phyloP scores from a whole-genome alignment of 176 grass and related monocot genomes.

The Triticum timopheevii region DNA sequence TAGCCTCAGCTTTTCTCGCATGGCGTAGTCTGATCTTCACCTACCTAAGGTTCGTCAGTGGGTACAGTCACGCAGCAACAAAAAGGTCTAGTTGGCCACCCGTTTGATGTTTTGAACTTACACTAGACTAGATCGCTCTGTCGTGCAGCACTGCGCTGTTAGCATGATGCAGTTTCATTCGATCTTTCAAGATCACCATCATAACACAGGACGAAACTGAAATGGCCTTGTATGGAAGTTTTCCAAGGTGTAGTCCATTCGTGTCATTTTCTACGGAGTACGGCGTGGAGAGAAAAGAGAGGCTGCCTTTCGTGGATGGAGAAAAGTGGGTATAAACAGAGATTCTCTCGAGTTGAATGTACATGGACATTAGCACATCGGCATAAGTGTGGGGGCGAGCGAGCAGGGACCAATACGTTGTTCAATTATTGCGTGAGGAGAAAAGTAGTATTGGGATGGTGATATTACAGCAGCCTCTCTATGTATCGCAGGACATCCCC shows the following conservation, averaged over 20 bases:
- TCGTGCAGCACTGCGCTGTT: not conserved
- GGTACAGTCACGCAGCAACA: constrained; percentile 35
- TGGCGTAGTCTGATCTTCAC: constrained; percentile 21
- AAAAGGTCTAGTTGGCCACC: not conserved
- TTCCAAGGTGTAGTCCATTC: not conserved
- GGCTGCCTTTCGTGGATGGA: constrained; percentile 5
- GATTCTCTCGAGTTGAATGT: constrained; percentile 30
- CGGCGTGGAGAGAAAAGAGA: not conserved
- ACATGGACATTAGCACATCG: constrained; percentile 10
- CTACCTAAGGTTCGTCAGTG: constrained; percentile 18
- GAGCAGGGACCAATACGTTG: constrained; percentile 36
- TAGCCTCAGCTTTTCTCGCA: constrained; percentile 21
- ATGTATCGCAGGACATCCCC: not conserved
- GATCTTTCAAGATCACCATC: constrained; percentile 32
- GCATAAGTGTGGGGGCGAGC: constrained; percentile 18
- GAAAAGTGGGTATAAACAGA: not conserved
- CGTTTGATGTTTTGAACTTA: not conserved
- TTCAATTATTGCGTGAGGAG: constrained; percentile 33
- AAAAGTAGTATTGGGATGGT: constrained; percentile 12
- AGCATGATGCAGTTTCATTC: not conserved
- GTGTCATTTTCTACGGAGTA: constrained; percentile 25
- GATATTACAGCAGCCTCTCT: not conserved
- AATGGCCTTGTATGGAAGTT: not conserved
- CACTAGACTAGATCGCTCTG: not conserved
- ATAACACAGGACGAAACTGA: constrained; percentile 27